These are phyloP conservation scores for Ailanthus altissimus DNA, from an alignment of 345 rosid species.

Conservation along the genomic window DNA sequence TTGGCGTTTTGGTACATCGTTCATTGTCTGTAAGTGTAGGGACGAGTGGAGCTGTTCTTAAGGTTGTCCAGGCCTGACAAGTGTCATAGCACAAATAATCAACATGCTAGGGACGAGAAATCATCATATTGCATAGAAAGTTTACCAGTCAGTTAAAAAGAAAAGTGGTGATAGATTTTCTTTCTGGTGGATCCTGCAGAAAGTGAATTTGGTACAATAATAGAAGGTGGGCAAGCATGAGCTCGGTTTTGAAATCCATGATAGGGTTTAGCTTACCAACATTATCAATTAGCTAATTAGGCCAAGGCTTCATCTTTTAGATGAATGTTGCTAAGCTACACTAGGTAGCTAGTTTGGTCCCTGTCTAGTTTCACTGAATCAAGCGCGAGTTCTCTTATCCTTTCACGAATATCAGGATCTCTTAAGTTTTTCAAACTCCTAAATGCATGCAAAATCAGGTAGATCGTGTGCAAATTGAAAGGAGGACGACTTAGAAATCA, in stretches of 20 bases:
- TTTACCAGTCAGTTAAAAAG: not conserved
- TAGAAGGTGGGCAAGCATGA: not conserved
- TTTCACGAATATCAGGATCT: not conserved
- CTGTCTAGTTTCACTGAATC: not conserved
- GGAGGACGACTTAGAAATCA: not conserved
- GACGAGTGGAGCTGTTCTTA: not conserved
- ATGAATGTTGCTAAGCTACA: not conserved
- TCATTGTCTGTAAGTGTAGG: not conserved
- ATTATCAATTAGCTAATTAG: not conserved
- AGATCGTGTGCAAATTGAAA: slow-evolving; percentile 10
- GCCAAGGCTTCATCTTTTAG: not conserved
- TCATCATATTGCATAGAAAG: not conserved
- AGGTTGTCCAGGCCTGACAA: slow-evolving; percentile 17
- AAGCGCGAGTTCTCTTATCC: not conserved
- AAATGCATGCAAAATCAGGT: not conserved
- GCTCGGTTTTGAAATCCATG: not conserved
- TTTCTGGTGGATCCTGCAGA: not conserved
- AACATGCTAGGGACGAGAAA: too few relatives aligned
- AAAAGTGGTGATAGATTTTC: not conserved
- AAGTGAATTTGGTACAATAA: not conserved
- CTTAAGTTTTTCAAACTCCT: not conserved
- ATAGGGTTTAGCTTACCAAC: not conserved
- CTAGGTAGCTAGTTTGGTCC: not conserved
- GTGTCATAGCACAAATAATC: slow-evolving; percentile 1
- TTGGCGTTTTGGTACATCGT: not conserved